Evolutionary conservation across 257 asterid species (phyloP).

Genomic region (Scutellaria minor): DNA sequence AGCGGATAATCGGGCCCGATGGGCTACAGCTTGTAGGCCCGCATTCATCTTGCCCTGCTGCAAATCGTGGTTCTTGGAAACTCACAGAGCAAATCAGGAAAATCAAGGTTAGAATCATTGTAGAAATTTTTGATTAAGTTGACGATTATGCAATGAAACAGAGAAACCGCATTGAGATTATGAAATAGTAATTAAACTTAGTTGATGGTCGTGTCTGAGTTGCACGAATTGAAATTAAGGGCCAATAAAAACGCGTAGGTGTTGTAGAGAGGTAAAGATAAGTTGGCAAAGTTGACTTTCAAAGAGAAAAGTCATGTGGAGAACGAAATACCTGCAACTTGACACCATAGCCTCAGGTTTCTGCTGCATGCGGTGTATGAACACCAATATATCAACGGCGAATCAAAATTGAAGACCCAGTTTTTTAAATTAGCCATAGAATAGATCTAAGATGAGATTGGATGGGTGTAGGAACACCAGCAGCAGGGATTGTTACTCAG

Average conservation of each 20-base stretch:
- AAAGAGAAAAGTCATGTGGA: background rate
- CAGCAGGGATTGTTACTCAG: no score
- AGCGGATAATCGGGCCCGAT: constrained; percentile 61
- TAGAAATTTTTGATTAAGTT: background rate
- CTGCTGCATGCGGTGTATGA: constrained; percentile 6
- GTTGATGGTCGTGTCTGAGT: background rate
- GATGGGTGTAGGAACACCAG: no score
- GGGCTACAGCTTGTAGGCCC: constrained; percentile 56
- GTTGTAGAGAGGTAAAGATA: background rate
- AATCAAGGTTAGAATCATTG: constrained; percentile 33
- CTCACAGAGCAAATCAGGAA: constrained; percentile 29
- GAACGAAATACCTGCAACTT: background rate
- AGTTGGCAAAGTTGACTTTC: constrained; percentile 26
- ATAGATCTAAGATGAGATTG: no score
- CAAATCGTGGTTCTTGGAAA: constrained; percentile 32
- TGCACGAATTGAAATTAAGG: background rate
- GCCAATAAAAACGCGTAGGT: constrained; percentile 10
- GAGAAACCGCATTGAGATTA: background rate
- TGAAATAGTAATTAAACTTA: background rate
- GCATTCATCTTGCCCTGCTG: constrained; percentile 60
- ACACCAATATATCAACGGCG: background rate
- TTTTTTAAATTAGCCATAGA: no score
- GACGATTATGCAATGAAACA: background rate
- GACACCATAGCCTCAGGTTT: background rate
- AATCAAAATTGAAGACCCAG: background rate